Percentiles rank a stretch among this genome's conserved stretches.
These are phyloP conservation scores for Backusella liffmaniae DNA, from an alignment of 192 early-diverging fungal species.

Conservation along the genomic window DNA sequence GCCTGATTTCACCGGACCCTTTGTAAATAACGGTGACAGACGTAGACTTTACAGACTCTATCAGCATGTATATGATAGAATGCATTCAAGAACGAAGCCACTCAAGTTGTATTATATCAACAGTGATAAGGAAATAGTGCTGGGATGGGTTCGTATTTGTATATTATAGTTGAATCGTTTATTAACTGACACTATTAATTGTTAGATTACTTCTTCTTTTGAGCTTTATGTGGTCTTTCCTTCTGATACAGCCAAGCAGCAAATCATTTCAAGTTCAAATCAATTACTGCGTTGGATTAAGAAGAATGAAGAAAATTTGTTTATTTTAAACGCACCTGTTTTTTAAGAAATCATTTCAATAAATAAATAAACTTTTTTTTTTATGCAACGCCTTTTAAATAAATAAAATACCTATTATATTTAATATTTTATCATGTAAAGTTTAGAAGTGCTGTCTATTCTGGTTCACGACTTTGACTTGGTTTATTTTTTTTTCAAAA, in stretches of 20 bases:
- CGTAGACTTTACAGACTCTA: constrained; percentile 60
- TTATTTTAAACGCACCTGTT: constrained; percentile 72
- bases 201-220: constrained; percentile 59
- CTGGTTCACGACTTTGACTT: too few species aligned
- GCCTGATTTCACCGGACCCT: constrained; percentile 57
- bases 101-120: constrained; percentile 54
- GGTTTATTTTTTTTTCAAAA: too few species aligned
- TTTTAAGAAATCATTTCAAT: constrained; percentile 31
- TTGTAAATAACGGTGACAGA: constrained; percentile 50
- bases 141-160: constrained; percentile 59
- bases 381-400: background rate
- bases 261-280: constrained; percentile 65
- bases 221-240: constrained; percentile 72
- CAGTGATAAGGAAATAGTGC: constrained; percentile 50
- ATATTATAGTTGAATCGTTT: background rate
- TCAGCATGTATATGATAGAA: constrained; percentile 54
- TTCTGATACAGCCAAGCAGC: constrained; percentile 58
- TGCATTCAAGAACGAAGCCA: constrained; percentile 52
- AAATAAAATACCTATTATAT: too few species aligned
- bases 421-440: too few species aligned
- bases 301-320: constrained; percentile 70
- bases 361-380: background rate
- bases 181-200: background rate
- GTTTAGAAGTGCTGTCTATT: too few species aligned
- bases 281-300: constrained; percentile 74